Evolutionary conservation across 2,329 filamentous ascomycete genomes (phyloP).

Genomic region (Mollisia scopiformis): DNA sequence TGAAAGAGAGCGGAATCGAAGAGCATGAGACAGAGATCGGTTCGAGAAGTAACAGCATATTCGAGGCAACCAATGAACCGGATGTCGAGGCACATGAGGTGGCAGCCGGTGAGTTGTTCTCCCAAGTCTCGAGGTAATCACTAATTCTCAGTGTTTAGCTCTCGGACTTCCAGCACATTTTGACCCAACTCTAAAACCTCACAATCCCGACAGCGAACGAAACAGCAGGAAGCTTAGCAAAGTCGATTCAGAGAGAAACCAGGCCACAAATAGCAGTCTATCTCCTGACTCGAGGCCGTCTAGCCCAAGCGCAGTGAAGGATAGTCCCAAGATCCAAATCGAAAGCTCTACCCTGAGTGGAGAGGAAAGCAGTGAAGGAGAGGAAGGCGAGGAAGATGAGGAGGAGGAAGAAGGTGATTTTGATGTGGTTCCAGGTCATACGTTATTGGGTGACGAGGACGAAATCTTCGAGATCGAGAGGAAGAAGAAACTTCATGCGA

Average conservation of each 20-base stretch:
- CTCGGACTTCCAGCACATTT: slow-evolving; percentile 64
- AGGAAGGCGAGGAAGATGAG: slow-evolving; percentile 39
- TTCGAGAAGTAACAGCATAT: slow-evolving; percentile 22
- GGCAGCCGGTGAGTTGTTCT: slow-evolving; percentile 46
- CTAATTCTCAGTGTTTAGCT: slow-evolving; percentile 37
- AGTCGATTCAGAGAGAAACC: slow-evolving; percentile 31
- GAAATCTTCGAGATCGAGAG: slow-evolving; percentile 34
- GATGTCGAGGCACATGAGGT: slow-evolving; percentile 69
- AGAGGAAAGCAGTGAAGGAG: slow-evolving; percentile 42
- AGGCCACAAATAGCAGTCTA: slow-evolving; percentile 29
- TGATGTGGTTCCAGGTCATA: slow-evolving; percentile 33
- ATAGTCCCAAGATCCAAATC: slow-evolving; percentile 41
- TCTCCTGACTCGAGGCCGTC: slow-evolving; percentile 36
- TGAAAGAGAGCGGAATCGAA: slow-evolving; percentile 56
- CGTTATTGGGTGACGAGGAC: slow-evolving; percentile 28
- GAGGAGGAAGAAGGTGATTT: slow-evolving; percentile 39
- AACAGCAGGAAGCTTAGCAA: slow-evolving; percentile 22
- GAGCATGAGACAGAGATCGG: slow-evolving; percentile 36
- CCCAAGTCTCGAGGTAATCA: not conserved
- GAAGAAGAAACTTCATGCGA: slow-evolving; percentile 59
- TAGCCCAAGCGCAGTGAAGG: slow-evolving; percentile 43
- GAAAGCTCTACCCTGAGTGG: slow-evolving; percentile 36
- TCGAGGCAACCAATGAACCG: slow-evolving; percentile 38
- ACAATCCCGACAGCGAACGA: slow-evolving; percentile 39
- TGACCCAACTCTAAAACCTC: slow-evolving; percentile 65